Evolutionary conservation across 1,284 basidiomycete genomes (phyloP).

Genomic region (Apiotrichum gamsii): DNA sequence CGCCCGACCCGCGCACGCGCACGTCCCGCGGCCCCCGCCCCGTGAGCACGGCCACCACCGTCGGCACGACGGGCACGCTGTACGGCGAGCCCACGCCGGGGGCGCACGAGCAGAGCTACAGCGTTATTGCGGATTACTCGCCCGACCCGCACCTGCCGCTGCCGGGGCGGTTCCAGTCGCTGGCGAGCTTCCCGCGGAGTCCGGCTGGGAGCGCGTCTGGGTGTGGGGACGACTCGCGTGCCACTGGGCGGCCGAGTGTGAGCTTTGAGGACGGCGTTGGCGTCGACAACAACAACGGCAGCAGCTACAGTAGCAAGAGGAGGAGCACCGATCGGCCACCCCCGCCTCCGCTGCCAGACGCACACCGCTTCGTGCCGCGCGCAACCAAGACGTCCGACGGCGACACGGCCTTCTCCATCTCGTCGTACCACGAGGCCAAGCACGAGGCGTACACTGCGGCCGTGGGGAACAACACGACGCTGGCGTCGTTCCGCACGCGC

Average conservation of each 20-base stretch:
- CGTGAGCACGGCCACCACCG: too few species aligned
- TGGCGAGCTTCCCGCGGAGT: neutral
- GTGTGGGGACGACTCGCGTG: too few species aligned
- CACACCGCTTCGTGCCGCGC: neutral
- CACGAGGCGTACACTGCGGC: neutral
- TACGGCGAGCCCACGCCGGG: too few species aligned
- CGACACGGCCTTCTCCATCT: neutral
- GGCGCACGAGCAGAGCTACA: neutral
- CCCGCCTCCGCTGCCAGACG: neutral
- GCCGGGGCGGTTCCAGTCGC: neutral
- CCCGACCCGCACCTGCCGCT: too few species aligned
- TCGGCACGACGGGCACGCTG: too few species aligned
- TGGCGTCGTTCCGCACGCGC: neutral
- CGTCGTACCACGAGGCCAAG: neutral
- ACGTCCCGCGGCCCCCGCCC: too few species aligned
- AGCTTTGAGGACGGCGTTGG: too few species aligned
- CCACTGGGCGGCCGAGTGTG: too few species aligned
- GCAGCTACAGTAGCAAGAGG: too few species aligned
- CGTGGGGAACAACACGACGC: neutral
- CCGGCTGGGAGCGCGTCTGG: neutral
- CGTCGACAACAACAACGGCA: too few species aligned
- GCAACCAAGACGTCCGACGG: neutral
- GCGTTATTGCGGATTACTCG: conserved; percentile 22
- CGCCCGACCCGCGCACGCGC: too few species aligned
- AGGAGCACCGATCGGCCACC: too few species aligned